Evolutionary conservation across 1,139 yeast genomes (phyloP).

Genomic region (Chernovozyma aurita): DNA sequence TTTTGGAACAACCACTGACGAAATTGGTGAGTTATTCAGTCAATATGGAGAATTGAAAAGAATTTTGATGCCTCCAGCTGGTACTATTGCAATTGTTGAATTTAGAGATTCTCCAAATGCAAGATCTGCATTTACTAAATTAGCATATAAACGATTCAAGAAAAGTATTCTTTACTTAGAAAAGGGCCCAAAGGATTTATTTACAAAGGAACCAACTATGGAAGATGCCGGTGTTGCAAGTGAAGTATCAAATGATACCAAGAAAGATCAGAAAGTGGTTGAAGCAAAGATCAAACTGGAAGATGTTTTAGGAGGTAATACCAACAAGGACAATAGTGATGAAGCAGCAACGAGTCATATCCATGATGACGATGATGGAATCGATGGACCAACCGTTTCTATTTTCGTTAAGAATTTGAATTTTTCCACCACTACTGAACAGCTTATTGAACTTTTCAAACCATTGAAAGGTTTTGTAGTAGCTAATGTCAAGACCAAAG

Average conservation of each 20-base stretch:
- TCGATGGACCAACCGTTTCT: slow-evolving; percentile 74
- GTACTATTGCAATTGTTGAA: slow-evolving; percentile 94
- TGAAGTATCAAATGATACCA: slow-evolving; percentile 13
- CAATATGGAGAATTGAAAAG: slow-evolving; percentile 78
- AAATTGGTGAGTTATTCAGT: slow-evolving; percentile 74
- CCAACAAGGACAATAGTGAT: neutral
- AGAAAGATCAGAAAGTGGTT: slow-evolving; percentile 22
- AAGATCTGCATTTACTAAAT: slow-evolving; percentile 81
- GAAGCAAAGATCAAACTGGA: slow-evolving; percentile 28
- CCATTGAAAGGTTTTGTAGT: slow-evolving; percentile 73
- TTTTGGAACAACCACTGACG: slow-evolving; percentile 75
- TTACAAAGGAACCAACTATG: slow-evolving; percentile 52
- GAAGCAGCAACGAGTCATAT: neutral
- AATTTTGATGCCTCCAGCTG: slow-evolving; percentile 92
- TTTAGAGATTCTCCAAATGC: slow-evolving; percentile 81
- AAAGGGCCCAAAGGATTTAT: slow-evolving; percentile 86
- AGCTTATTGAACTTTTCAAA: slow-evolving; percentile 59
- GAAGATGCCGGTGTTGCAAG: slow-evolving; percentile 20
- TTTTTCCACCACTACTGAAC: slow-evolving; percentile 66
- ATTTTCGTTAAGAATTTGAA: slow-evolving; percentile 89
- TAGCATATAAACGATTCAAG: slow-evolving; percentile 84
- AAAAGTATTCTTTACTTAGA: slow-evolving; percentile 84
- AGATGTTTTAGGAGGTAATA: slow-evolving; percentile 24
- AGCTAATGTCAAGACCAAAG: slow-evolving; percentile 82
- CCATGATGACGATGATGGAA: slow-evolving; percentile 26